Conservation (phyloP, 1,284 basidiomycete genomes). For the Leccinum angustisporum region DNA sequence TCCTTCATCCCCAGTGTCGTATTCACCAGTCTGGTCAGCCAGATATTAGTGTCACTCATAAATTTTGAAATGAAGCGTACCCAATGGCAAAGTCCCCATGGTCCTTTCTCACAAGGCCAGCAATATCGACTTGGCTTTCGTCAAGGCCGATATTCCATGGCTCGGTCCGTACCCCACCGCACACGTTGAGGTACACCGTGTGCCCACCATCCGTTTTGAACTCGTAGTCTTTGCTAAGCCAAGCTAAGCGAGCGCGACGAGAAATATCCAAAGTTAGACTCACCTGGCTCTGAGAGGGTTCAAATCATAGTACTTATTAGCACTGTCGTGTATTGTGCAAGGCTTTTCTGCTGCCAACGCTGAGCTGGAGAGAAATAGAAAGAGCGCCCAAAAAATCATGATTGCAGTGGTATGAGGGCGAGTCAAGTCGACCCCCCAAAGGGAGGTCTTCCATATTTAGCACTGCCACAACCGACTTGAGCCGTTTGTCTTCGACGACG, state of each 20-base stretch:
- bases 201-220: conserved; percentile 48
- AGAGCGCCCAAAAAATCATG: neutral
- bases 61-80: conserved; percentile 39
- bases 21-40: conserved; percentile 50
- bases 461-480: conserved; percentile 29
- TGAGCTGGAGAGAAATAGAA: conserved; percentile 34
- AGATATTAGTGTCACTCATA: neutral
- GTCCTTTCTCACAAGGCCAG: conserved; percentile 57
- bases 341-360: conserved; percentile 39
- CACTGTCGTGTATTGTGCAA: conserved; percentile 41
- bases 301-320: conserved; percentile 61
- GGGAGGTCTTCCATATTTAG: conserved; percentile 17
- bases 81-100: conserved; percentile 74
- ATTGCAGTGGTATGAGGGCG: conserved; percentile 17
- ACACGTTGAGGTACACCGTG: conserved; percentile 60
- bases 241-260: conserved; percentile 8
- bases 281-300: conserved; percentile 56
- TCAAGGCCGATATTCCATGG: conserved; percentile 56
- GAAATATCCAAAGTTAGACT: neutral
- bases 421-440: conserved; percentile 24
- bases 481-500: conserved; percentile 27
- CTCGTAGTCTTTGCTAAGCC: conserved; percentile 61
- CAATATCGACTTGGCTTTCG: conserved; percentile 51
- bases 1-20: conserved; percentile 55
- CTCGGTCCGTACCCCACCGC: conserved; percentile 54